Conservation (phyloP, 225 moss, liverwort and hornwort species). For the Marchantia paleacea region DNA sequence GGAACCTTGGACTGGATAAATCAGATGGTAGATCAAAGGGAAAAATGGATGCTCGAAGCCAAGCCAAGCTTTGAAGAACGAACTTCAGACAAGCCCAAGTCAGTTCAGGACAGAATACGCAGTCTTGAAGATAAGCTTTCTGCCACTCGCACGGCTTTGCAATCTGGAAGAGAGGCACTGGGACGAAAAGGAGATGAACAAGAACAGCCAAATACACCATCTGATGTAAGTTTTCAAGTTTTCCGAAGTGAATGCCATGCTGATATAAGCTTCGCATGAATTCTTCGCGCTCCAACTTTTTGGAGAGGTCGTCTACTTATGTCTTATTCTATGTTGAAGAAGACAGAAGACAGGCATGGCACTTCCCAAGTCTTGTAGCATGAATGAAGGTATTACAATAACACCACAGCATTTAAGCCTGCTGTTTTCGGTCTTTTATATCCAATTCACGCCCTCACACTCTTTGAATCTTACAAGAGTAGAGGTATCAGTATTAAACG, state of each 20-base stretch:
- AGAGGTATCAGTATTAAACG: background rate
- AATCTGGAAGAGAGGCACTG: conserved; percentile 27
- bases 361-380: too few relatives aligned
- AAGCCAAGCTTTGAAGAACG: conserved; percentile 7
- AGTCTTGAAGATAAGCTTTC: conserved; percentile 23
- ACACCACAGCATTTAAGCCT: too few relatives aligned
- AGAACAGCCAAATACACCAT: background rate
- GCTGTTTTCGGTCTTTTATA: too few relatives aligned
- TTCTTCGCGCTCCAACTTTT: too few relatives aligned
- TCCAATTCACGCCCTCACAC: too few relatives aligned
- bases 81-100: conserved; percentile 5
- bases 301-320: too few relatives aligned
- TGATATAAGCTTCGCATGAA: too few relatives aligned
- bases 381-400: too few relatives aligned
- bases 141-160: conserved; percentile 36
- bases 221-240: background rate
- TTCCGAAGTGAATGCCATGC: background rate
- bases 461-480: background rate
- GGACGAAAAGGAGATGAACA: conserved; percentile 14
- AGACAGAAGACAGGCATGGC: too few relatives aligned
- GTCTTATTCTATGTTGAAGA: too few relatives aligned
- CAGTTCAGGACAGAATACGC: conserved; percentile 30
- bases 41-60: conserved; percentile 25
- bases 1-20: conserved; percentile 33
- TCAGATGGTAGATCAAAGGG: conserved; percentile 26